Evolutionary conservation across 306 rosid species (phyloP).

Genomic region (Heteromeles arbutifolia): DNA sequence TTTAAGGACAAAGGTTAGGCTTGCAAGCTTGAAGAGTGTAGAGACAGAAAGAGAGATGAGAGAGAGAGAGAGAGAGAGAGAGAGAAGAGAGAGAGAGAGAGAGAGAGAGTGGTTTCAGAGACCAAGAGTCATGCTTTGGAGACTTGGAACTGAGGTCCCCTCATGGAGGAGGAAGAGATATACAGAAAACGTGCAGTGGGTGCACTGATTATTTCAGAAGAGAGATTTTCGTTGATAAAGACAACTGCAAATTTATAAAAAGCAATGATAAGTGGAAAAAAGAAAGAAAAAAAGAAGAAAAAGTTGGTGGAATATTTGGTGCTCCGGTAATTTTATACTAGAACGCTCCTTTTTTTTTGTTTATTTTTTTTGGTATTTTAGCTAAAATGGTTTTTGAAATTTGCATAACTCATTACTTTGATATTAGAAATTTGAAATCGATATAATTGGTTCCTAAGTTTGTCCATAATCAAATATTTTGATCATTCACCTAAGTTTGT

Average conservation of each 20-base stretch:
- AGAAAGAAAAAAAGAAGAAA: not conserved
- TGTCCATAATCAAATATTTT: too few species aligned
- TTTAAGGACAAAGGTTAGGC: not conserved
- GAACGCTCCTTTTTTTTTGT: not conserved
- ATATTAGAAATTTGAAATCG: fast-evolving
- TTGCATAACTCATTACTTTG: too few species aligned
- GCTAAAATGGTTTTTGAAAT: too few species aligned
- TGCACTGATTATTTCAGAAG: slow-evolving; percentile 29
- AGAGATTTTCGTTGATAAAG: slow-evolving; percentile 34
- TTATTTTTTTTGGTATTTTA: too few species aligned
- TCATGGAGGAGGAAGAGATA: slow-evolving; percentile 24
- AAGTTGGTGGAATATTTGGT: slow-evolving; percentile 19
- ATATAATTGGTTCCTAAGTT: too few species aligned
- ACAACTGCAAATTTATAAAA: slow-evolving; percentile 1
- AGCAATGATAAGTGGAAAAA: not conserved
- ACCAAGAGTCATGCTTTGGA: slow-evolving; percentile 28
- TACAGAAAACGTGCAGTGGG: slow-evolving; percentile 48
- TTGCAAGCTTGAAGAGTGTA: not conserved
- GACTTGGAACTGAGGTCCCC: slow-evolving; percentile 24
- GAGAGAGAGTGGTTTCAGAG: slow-evolving; percentile 8
- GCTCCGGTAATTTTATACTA: slow-evolving; percentile 1
- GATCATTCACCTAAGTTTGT: too few species aligned
- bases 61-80: slow-evolving; percentile 7
- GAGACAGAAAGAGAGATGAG: slow-evolving; percentile 1
- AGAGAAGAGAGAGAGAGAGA: slow-evolving; percentile 1